These are phyloP conservation scores for Amoeboaphelidium protococcarum DNA, from an alignment of 371 early-diverging fungal species.

Conservation along the genomic window DNA sequence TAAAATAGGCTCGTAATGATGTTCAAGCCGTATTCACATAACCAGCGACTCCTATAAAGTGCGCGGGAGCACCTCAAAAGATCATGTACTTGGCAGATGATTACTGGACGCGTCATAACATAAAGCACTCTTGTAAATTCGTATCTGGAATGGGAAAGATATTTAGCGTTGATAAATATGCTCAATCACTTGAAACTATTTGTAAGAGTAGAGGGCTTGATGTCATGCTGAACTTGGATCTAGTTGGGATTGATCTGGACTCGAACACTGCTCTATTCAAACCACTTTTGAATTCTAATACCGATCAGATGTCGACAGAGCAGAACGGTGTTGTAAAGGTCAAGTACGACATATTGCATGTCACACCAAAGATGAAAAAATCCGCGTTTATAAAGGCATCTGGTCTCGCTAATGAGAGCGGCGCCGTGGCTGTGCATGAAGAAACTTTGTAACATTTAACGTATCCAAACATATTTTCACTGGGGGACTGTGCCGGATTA, in stretches of 20 bases:
- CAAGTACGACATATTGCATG: constrained; percentile 56
- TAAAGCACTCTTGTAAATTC: constrained; percentile 36
- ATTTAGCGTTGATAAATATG: constrained; percentile 67
- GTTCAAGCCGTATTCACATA: constrained; percentile 72
- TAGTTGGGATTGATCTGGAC: constrained; percentile 32
- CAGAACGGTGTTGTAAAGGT: too few relatives aligned
- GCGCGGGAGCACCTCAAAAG: constrained; percentile 76
- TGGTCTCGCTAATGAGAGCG: constrained; percentile 38
- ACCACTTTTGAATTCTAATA: constrained; percentile 18
- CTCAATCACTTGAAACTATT: constrained; percentile 29
- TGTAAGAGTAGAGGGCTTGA: constrained; percentile 36
- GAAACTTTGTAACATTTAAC: constrained; percentile 46
- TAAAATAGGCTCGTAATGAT: too few relatives aligned
- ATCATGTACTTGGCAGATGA: constrained; percentile 70
- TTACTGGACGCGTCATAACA: constrained; percentile 26
- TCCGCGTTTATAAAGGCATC: constrained; percentile 41
- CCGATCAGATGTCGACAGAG: too few relatives aligned
- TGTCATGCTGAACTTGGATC: constrained; percentile 36
- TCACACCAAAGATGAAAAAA: constrained; percentile 59
- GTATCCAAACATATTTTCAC: constrained; percentile 44
- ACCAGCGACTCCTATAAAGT: constrained; percentile 58
- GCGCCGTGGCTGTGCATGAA: constrained; percentile 57
- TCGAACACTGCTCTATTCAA: constrained; percentile 42
- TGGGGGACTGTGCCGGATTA: constrained; percentile 52
- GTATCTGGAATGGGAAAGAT: constrained; percentile 52